phyloP scores from a whole-genome alignment of 768 basidiomycete species.

The Naganishia vaughanmartiniae region DNA sequence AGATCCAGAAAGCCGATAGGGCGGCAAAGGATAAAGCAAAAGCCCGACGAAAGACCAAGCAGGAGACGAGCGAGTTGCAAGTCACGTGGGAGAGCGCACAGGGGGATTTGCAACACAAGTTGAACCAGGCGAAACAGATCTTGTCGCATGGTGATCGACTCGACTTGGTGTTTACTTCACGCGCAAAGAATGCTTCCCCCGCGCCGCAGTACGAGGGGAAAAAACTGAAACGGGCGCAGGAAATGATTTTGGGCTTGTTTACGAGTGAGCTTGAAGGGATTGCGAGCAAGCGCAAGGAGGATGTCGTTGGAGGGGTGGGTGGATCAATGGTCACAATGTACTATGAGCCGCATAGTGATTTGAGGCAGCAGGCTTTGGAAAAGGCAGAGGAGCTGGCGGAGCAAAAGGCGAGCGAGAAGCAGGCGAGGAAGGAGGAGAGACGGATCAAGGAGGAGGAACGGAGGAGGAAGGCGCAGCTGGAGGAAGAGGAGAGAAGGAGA shows the following conservation, averaged over 20 bases:
- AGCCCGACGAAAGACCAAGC: slow-evolving; percentile 32
- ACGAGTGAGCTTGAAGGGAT: slow-evolving; percentile 39
- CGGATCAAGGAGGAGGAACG: slow-evolving; percentile 44
- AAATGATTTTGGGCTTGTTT: slow-evolving; percentile 38
- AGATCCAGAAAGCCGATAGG: slow-evolving; percentile 33
- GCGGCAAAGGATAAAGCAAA: slow-evolving; percentile 36
- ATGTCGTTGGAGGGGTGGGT: slow-evolving; percentile 37
- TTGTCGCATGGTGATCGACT: slow-evolving; percentile 45
- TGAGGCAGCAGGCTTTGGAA: slow-evolving; percentile 34
- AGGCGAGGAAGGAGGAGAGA: slow-evolving; percentile 37
- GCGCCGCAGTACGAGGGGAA: slow-evolving; percentile 30
- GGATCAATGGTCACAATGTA: slow-evolving; percentile 33
- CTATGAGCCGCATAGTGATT: slow-evolving; percentile 32
- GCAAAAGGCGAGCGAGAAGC: slow-evolving; percentile 37
- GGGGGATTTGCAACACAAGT: slow-evolving; percentile 46
- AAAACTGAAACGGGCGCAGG: slow-evolving; percentile 35
- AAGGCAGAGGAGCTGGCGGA: slow-evolving; percentile 37
- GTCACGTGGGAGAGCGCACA: slow-evolving; percentile 46
- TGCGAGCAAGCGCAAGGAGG: slow-evolving; percentile 38
- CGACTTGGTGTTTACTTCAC: slow-evolving; percentile 41
- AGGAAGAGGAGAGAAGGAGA: slow-evolving; percentile 40
- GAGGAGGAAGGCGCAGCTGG: slow-evolving; percentile 30
- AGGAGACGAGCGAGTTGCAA: slow-evolving; percentile 47
- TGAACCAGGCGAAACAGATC: slow-evolving; percentile 35
- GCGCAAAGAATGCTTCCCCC: slow-evolving; percentile 24